Evolutionary conservation across 2,329 filamentous ascomycete species (phyloP).

Genomic region (Diplocarpon rosae): DNA sequence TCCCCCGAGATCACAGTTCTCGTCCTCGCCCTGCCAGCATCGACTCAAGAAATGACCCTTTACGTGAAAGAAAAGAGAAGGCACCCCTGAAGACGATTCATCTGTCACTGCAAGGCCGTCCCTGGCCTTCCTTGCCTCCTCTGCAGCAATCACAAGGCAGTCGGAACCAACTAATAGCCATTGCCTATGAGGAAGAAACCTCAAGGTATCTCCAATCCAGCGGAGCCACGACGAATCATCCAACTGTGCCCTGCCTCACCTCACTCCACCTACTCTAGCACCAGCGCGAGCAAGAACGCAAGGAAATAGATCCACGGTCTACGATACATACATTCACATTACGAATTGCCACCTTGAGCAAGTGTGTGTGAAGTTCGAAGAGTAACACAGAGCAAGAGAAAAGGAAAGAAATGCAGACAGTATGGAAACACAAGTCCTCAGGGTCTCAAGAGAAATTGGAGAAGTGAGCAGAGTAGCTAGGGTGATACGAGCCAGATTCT

Average conservation of each 20-base stretch:
- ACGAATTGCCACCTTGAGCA: neutral
- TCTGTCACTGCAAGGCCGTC: no score
- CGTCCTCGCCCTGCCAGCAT: neutral
- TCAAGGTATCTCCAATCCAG: no score
- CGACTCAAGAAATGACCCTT: neutral
- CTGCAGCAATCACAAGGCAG: no score
- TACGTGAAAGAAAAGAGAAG: no score
- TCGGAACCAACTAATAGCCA: no score
- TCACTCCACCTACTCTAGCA: neutral
- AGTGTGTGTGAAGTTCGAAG: neutral
- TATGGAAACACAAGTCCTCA: no score
- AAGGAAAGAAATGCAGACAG: neutral
- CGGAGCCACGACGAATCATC: no score
- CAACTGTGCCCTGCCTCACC: neutral
- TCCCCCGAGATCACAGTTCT: neutral
- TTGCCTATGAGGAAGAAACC: no score
- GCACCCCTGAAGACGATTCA: no score
- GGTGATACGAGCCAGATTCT: neutral
- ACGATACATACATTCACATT: constrained; percentile 4
- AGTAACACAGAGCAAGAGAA: neutral
- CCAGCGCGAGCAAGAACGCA: neutral
- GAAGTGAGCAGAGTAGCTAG: no score
- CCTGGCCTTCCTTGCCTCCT: no score
- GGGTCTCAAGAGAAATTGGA: no score
- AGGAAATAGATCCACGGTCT: neutral